Base-by-base conservation (phyloP, 2,329 filamentous ascomycete genomes). In the Calonectria naviculata region DNA sequence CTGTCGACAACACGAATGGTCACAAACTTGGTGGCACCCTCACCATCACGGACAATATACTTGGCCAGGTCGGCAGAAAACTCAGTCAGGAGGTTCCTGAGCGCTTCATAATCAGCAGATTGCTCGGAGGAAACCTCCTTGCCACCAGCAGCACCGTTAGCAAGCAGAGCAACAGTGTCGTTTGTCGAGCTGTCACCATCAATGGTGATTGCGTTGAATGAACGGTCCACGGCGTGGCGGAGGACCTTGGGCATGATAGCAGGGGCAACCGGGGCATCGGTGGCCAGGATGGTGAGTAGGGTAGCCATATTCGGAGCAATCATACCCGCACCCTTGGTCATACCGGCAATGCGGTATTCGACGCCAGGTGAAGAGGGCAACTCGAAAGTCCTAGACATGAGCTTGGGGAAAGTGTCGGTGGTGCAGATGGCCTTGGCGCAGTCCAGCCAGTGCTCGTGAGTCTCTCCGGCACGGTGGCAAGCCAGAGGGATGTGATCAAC, bases 241-340 rank as follows among this genome's bases (percentile, higher is more conserved):
- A 98, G 92, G 17, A 97, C 88, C 0, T 88, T 83, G 60, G 92
- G 90, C 70, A 98, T 90, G 12, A 93, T 88, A 1, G 84, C 81
- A 4, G 93, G 87, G 0, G 91, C 88, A 78, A 98, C 90, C 34
- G 95, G 93, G 1, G 93, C 96, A 78, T 99, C 97, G 17, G 97
- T 99, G 79, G 94, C 95, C 79, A 98, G 89, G 72, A 98, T 93
- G 65, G 94, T 95, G 41, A 99, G 91, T 38, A 98, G 90, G 1
- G 97, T 99, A 34, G 95, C 97, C 95, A 99, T 98, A 87, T 99
- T 98, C 58, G 97, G 97, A 81, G 98, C 95, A 82, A 99, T 98
- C 97, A 99, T 99, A 80, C 97, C 97, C 6, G 97, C 97, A 68
- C 97, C 97, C 86, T 99, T 99, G 79, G 96, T 97, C 91, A 97